Percentiles rank a stretch among this genome's conserved stretches.
These are phyloP conservation scores for Pezicula radicicola DNA, from an alignment of 2,329 filamentous ascomycete genomes.

Conservation along the genomic window DNA sequence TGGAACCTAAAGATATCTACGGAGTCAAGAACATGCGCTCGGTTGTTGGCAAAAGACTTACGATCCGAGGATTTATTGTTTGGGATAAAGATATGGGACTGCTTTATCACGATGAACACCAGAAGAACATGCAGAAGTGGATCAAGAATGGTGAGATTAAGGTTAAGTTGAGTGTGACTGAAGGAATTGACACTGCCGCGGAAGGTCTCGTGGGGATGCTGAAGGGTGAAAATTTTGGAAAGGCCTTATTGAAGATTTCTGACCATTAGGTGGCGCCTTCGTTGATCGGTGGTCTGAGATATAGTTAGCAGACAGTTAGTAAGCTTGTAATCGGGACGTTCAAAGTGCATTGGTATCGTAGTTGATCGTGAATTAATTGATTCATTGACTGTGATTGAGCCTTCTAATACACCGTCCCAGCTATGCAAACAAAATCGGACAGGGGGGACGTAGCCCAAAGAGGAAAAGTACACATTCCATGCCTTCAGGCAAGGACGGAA, in stretches of 20 bases:
- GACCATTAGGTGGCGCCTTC: conserved; percentile 18
- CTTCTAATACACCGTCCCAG: conserved; percentile 18
- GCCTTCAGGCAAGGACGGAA: conserved; percentile 22
- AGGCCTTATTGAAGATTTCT: conserved; percentile 54
- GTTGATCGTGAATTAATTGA: neutral
- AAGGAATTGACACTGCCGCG: conserved; percentile 63
- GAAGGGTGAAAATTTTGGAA: conserved; percentile 67
- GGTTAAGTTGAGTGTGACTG: conserved; percentile 54
- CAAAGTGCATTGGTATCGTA: neutral
- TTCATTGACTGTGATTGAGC: neutral
- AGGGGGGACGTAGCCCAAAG: conserved; percentile 18
- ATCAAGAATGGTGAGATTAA: conserved; percentile 63
- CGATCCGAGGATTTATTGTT: conserved; percentile 65
- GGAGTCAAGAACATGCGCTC: conserved; percentile 57
- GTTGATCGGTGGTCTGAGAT: neutral
- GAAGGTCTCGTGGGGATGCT: conserved; percentile 66
- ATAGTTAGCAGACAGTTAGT: too few relatives aligned
- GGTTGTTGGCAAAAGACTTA: conserved; percentile 58
- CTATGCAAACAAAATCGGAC: conserved; percentile 24
- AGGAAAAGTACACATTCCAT: conserved; percentile 22
- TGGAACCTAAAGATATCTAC: conserved; percentile 48
- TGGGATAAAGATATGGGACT: conserved; percentile 56
- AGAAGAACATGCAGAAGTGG: conserved; percentile 66
- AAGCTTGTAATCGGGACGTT: conserved; percentile 8
- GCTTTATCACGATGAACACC: conserved; percentile 58